phyloP scores from a whole-genome alignment of 2,329 filamentous ascomycete species.

The Fusarium mundagurra region DNA sequence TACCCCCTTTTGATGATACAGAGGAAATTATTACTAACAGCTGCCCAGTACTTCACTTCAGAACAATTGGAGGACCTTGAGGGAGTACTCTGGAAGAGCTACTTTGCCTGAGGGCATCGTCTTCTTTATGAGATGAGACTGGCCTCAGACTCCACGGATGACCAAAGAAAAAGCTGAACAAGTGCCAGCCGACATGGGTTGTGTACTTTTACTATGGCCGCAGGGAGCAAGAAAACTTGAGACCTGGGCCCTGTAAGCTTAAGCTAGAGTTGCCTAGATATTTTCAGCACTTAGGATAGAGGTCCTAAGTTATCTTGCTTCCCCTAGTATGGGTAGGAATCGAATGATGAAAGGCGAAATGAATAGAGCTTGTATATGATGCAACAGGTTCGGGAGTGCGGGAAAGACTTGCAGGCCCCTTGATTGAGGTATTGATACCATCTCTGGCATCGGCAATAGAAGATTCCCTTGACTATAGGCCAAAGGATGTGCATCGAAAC shows the following conservation, averaged over 20 bases:
- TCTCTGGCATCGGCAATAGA: not conserved
- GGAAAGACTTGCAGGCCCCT: not conserved
- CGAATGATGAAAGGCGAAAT: conserved; percentile 8
- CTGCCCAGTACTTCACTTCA: conserved; percentile 77
- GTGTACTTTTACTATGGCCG: conserved; percentile 19
- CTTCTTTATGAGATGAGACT: not conserved
- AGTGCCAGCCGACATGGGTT: not conserved
- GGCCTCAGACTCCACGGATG: not conserved
- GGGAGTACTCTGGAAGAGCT: conserved; percentile 99
- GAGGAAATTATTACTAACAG: conserved; percentile 40
- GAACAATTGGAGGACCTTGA: conserved; percentile 96
- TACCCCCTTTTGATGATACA: conserved; percentile 43
- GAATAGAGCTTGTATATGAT: conserved; percentile 40
- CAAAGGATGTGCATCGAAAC: not conserved
- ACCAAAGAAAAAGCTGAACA: not conserved
- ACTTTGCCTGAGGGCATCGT: conserved; percentile 77
- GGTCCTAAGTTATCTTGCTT: not conserved
- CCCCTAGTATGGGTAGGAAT: not conserved
- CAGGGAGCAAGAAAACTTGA: not conserved
- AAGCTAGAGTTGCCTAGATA: not conserved
- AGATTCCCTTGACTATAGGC: not conserved
- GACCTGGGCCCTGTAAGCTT: not conserved
- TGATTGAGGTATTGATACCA: not conserved
- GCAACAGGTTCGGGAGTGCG: conserved; percentile 11
- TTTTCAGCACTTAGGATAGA: not conserved